Evolutionary conservation across 2,329 filamentous ascomycete genomes (phyloP), one percentile per base, ranked within the genome.

Genomic region (Pleoardoris graminearum): DNA sequence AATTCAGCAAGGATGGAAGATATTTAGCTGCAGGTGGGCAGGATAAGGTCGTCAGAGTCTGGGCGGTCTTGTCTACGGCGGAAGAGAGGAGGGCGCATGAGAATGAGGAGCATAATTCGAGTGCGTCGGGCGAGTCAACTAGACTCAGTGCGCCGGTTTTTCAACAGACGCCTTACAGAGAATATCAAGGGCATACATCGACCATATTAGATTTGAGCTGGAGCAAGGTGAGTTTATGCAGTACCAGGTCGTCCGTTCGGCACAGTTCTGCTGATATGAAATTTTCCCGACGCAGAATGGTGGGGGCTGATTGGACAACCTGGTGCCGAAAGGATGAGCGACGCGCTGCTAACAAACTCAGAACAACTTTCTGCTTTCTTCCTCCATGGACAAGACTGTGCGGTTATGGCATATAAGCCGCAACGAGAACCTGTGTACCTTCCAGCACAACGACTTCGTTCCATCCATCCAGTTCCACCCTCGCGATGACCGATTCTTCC

Each of bases 361-460:
- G 80, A 99, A 99, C 75, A 96, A 96, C 71, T 99, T 99, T 63
- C 75, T 99, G 23, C 80, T 99, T 14, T 97, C 93, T 3, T 95
- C 92, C 0, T 96, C 92, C 0, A 97, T 97, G 91, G 94, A 99
- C 71, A 97, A 97, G 77, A 96, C 92, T 0, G 94, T 99, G 11
- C 84, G 91, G 12, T 75, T 99, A 42, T 99, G 94, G 93, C 94
- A 99, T 73, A 81, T 94, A 57, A 93, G 85, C 68, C 82, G 93
- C 47, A 75, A 82, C 3, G 92, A 97, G 66, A 97, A 91, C 65
- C 79, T 99, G 0, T 96, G 91, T 73, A 91, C 89, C 1, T 99
- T 97, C 76, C 90, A 92, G 65, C 94, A 97, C 73, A 90, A 87
- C 63, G 94, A 99, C 70, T 91, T 97, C 63, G 93, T 97, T 41